phyloP scores from a whole-genome alignment of 306 rosid species.

The Trifolium subterraneum region DNA sequence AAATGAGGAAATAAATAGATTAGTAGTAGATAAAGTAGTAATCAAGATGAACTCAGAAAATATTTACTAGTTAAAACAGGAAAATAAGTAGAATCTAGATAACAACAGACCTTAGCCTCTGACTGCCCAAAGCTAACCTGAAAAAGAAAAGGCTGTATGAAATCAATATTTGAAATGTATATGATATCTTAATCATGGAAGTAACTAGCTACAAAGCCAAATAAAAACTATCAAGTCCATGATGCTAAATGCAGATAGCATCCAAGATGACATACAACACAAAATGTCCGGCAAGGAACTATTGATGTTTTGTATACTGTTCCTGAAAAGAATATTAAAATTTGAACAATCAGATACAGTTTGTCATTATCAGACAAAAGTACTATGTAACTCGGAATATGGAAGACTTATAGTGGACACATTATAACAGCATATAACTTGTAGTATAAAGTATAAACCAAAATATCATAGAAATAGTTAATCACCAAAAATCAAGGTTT shows the following conservation, averaged over 20 bases:
- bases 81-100: slow-evolving; percentile 34
- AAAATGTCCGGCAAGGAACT: slow-evolving; percentile 93
- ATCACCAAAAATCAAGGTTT: slow-evolving; percentile 16
- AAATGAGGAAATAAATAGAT: neutral
- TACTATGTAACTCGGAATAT: slow-evolving; percentile 25
- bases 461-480: neutral
- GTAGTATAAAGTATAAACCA: slow-evolving; percentile 25
- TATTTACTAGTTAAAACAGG: neutral
- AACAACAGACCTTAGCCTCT: slow-evolving; percentile 83
- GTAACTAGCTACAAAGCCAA: slow-evolving; percentile 27
- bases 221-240: slow-evolving; percentile 34
- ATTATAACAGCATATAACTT: slow-evolving; percentile 23
- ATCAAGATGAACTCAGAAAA: neutral
- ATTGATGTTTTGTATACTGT: slow-evolving; percentile 85
- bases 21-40: neutral
- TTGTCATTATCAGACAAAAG: slow-evolving; percentile 27
- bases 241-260: slow-evolving; percentile 42
- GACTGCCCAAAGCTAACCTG: slow-evolving; percentile 97
- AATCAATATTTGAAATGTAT: slow-evolving; percentile 33
- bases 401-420: slow-evolving; percentile 16
- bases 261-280: slow-evolving; percentile 72
- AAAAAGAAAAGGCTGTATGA: slow-evolving; percentile 47
- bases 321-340: slow-evolving; percentile 66
- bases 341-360: slow-evolving; percentile 46
- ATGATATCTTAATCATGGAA: slow-evolving; percentile 25